These are phyloP conservation scores for Nemania serpens DNA, from an alignment of 2,329 filamentous ascomycete species.

Conservation along the genomic window DNA sequence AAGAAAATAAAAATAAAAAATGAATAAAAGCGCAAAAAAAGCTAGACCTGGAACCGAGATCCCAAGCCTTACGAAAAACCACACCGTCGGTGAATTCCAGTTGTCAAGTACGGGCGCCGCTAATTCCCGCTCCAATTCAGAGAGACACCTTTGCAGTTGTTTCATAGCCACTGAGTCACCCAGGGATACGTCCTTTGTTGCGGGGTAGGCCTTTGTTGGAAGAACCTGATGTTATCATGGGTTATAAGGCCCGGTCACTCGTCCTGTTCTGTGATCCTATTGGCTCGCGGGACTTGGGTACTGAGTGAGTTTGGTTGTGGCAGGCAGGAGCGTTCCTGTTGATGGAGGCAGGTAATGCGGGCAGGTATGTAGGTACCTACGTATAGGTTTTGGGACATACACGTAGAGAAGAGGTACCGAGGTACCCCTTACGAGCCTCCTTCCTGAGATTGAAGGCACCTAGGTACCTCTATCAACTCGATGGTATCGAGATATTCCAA, in stretches of 20 bases:
- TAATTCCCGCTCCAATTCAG: constrained; percentile 18
- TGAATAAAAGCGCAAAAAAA: constrained; percentile 15
- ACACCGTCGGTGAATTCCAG: constrained; percentile 18
- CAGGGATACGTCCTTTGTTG: constrained; percentile 26
- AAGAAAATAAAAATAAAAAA: background rate
- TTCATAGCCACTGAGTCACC: constrained; percentile 26
- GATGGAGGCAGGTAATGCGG: too few relatives aligned
- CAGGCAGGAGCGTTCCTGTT: too few relatives aligned
- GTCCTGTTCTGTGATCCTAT: background rate
- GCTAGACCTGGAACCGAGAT: constrained; percentile 8
- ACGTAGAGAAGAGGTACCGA: too few relatives aligned
- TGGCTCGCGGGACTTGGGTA: too few relatives aligned
- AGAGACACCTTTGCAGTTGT: constrained; percentile 16
- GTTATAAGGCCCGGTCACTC: background rate
- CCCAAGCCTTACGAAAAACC: constrained; percentile 21
- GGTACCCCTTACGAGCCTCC: background rate
- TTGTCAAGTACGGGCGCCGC: constrained; percentile 15
- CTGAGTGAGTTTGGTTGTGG: too few relatives aligned
- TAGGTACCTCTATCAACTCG: background rate
- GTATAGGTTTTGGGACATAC: background rate
- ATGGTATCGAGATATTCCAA: too few relatives aligned
- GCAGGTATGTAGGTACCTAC: background rate
- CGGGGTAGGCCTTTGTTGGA: constrained; percentile 14
- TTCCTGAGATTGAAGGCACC: background rate
- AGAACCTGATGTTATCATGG: background rate